Percentiles rank a stretch among this genome's conserved stretches.
These are phyloP conservation scores for Malus hybrid DNA, from an alignment of 331 rosid species.

Conservation along the genomic window DNA sequence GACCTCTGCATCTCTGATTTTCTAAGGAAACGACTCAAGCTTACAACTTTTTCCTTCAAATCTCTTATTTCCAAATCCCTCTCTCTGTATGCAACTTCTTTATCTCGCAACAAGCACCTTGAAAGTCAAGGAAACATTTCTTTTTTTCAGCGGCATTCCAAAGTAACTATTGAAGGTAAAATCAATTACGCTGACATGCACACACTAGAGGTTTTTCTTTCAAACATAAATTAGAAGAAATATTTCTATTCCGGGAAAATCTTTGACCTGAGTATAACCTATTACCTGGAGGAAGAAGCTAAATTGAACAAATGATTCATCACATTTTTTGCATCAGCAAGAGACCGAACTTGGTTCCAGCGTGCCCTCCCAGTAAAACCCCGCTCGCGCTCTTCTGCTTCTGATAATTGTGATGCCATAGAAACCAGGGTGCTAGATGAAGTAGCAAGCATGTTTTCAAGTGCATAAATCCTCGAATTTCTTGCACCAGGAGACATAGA, in stretches of 20 bases:
- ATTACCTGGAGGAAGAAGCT: slow-evolving; percentile 81
- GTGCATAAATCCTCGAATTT: slow-evolving; percentile 77
- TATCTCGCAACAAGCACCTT: slow-evolving; percentile 71
- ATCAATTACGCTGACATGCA: background rate
- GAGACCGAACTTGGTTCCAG: slow-evolving; percentile 80
- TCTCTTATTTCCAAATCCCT: slow-evolving; percentile 71
- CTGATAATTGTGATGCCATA: slow-evolving; percentile 90
- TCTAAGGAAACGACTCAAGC: slow-evolving; percentile 43
- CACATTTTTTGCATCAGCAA: slow-evolving; percentile 70
- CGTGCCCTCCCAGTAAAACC: slow-evolving; percentile 75
- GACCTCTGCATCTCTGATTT: slow-evolving; percentile 54
- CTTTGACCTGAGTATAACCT: background rate
- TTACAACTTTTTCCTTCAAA: slow-evolving; percentile 66
- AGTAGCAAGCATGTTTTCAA: slow-evolving; percentile 80
- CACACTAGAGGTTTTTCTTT: background rate
- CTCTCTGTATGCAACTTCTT: slow-evolving; percentile 60
- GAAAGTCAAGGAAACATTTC: background rate
- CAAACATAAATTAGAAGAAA: background rate
- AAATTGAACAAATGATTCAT: slow-evolving; percentile 73
- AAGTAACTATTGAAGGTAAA: background rate
- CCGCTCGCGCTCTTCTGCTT: slow-evolving; percentile 84
- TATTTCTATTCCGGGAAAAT: background rate
- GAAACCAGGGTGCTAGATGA: slow-evolving; percentile 76
- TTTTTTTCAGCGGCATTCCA: background rate
- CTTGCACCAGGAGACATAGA: slow-evolving; percentile 83